These are phyloP conservation scores for Botrytis sinoallii DNA, from an alignment of 2,329 filamentous ascomycete genomes.

Conservation along the genomic window DNA sequence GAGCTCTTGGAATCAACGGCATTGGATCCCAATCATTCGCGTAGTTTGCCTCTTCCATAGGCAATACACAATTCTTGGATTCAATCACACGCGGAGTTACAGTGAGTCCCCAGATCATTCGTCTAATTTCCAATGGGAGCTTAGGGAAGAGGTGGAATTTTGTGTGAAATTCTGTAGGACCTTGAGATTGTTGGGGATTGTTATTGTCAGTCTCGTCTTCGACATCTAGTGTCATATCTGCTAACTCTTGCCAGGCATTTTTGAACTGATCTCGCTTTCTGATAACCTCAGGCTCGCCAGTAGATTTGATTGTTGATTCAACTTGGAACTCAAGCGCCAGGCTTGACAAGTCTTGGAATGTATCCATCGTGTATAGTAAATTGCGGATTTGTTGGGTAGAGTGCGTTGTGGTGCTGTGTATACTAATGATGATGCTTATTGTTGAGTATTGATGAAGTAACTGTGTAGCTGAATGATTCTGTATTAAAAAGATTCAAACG, in stretches of 20 bases:
- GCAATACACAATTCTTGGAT: background rate
- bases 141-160: background rate
- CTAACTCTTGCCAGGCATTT: background rate
- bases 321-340: background rate
- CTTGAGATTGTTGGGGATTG: background rate
- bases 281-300: background rate
- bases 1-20: background rate
- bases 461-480: background rate
- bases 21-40: rapidly evolving
- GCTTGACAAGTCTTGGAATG: background rate
- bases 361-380: background rate
- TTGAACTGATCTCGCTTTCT: background rate
- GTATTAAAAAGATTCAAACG: too few species aligned
- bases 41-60: background rate
- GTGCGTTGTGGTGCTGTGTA: background rate
- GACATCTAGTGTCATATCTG: background rate
- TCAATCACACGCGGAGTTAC: background rate
- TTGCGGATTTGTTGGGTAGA: background rate
- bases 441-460: background rate
- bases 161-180: too few species aligned
- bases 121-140: background rate
- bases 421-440: background rate
- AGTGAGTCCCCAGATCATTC: background rate
- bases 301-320: background rate
- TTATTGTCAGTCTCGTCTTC: background rate